Evolutionary conservation across 345 rosid species (phyloP).

Genomic region (Punica granatum): DNA sequence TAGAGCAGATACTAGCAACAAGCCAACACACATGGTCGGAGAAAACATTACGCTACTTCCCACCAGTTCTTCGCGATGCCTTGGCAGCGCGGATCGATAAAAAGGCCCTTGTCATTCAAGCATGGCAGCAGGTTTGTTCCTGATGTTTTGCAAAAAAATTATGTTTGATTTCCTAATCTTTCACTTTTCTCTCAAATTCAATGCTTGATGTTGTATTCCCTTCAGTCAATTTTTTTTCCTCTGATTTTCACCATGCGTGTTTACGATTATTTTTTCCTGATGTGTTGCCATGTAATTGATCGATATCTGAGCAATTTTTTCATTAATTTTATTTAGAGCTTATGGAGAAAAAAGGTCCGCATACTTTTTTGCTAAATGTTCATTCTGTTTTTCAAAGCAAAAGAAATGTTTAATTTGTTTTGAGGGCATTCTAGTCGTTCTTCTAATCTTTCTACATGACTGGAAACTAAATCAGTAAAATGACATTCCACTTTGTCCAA

Average conservation of each 20-base stretch:
- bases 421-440: too few relatives aligned
- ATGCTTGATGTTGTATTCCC: neutral
- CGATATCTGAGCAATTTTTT: neutral
- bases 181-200: neutral
- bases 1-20: slow-evolving; percentile 81
- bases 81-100: slow-evolving; percentile 61
- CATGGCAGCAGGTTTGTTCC: slow-evolving; percentile 69
- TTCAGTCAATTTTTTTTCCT: neutral
- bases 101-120: slow-evolving; percentile 60
- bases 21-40: slow-evolving; percentile 97
- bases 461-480: neutral
- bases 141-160: slow-evolving; percentile 4
- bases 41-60: slow-evolving; percentile 76
- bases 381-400: neutral
- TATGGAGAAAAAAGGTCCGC: neutral
- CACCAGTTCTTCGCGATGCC: slow-evolving; percentile 69
- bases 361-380: neutral
- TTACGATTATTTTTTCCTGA: neutral
- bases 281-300: neutral
- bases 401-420: too few relatives aligned
- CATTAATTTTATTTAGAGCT: neutral
- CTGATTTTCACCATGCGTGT: neutral
- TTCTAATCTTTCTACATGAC: neutral
- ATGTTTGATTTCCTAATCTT: neutral
- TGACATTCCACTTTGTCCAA: neutral